These are phyloP conservation scores for Penicillium argentinense DNA, from an alignment of 495 filamentous ascomycete genomes.

Conservation along the genomic window DNA sequence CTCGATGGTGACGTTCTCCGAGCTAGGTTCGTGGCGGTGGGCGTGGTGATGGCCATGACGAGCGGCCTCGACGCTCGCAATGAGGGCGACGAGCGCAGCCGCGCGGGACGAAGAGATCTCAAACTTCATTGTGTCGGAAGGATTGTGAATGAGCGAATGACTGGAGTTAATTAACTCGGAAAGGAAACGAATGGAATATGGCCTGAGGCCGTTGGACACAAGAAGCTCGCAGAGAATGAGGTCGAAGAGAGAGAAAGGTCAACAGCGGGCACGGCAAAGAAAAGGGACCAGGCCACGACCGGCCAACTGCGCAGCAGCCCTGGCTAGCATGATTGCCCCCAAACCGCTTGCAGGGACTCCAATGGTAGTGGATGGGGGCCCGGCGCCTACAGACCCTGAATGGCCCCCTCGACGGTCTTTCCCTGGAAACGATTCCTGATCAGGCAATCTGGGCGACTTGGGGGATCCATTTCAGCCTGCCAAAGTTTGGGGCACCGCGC, in stretches of 20 bases:
- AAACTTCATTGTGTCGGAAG: conserved; percentile 36
- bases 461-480: background rate
- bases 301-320: no score
- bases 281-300: conserved; percentile 10
- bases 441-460: conserved; percentile 4
- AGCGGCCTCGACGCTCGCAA: conserved; percentile 50
- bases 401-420: conserved; percentile 7
- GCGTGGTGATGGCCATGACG: conserved; percentile 35
- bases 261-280: conserved; percentile 11
- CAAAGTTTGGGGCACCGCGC: background rate
- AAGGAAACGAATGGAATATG: conserved; percentile 25
- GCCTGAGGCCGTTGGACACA: conserved; percentile 26
- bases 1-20: conserved; percentile 22
- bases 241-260: conserved; percentile 22
- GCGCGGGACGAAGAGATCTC: conserved; percentile 24
- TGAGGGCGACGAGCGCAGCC: conserved; percentile 58
- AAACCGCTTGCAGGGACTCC: no score
- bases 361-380: no score
- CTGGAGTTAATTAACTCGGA: conserved; percentile 18
- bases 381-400: conserved; percentile 9
- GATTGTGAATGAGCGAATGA: conserved; percentile 16
- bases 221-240: conserved; percentile 30
- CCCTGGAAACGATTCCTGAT: conserved; percentile 5
- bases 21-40: conserved; percentile 29
- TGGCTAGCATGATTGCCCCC: no score